Conservation (phyloP, 2,329 filamentous ascomycete species). For the Ceratocystis cubensis region DNA sequence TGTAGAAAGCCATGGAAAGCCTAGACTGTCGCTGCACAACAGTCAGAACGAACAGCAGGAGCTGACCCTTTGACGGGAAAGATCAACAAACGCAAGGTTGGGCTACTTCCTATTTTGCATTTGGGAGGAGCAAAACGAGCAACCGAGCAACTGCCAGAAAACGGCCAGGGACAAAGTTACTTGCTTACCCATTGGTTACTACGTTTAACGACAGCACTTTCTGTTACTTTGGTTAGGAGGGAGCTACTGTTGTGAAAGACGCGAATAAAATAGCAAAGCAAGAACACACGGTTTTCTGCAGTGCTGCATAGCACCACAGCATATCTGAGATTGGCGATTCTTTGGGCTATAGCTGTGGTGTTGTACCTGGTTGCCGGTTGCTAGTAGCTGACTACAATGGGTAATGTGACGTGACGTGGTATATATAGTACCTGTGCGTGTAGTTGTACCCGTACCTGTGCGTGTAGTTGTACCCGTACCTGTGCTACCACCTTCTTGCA, state of each 20-base stretch:
- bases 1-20: not conserved
- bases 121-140: not conserved
- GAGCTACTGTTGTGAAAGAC: not conserved
- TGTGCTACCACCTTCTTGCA: constrained; percentile 1
- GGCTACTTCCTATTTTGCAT: not conserved
- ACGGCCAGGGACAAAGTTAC: not conserved
- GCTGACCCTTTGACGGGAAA: not conserved
- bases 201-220: not conserved
- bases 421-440: not conserved
- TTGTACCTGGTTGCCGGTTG: no score
- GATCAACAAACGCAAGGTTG: constrained; percentile 7
- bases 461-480: not conserved
- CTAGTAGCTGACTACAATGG: no score
- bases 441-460: not conserved
- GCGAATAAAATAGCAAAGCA: not conserved
- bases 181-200: not conserved
- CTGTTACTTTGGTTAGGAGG: not conserved
- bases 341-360: no score
- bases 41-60: constrained; percentile 6
- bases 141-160: constrained; percentile 7
- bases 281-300: not conserved
- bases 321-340: no score
- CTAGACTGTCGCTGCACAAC: not conserved
- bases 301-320: no score
- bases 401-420: not conserved